These are phyloP conservation scores for Arxiozyma heterogenica DNA, from an alignment of 1,139 yeast genomes.

Conservation along the genomic window DNA sequence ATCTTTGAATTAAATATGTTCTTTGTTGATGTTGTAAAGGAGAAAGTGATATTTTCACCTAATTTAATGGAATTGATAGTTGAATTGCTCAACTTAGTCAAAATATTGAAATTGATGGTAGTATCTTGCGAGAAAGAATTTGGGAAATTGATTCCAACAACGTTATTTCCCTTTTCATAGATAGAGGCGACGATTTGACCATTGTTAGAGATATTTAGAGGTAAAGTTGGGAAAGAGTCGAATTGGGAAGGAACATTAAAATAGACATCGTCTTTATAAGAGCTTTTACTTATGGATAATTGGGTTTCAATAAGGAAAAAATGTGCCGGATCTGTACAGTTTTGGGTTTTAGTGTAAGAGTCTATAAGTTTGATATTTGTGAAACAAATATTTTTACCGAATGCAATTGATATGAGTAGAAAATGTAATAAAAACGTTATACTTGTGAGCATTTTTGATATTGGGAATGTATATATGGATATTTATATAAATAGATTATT, in stretches of 20 bases:
- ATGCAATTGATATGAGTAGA: background rate
- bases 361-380: constrained; percentile 18
- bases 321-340: constrained; percentile 21
- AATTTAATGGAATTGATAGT: constrained; percentile 10
- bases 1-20: constrained; percentile 14
- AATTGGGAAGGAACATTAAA: constrained; percentile 23
- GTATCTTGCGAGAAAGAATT: constrained; percentile 8
- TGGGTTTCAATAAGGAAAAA: constrained; percentile 24
- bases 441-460: background rate
- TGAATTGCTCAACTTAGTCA: constrained; percentile 16
- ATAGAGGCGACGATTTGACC: constrained; percentile 3
- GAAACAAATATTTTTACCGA: constrained; percentile 6
- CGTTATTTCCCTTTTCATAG: constrained; percentile 5
- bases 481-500: no score
- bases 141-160: constrained; percentile 17
- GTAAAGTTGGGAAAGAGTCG: constrained; percentile 13
- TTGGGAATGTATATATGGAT: background rate
- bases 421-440: background rate
- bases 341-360: constrained; percentile 15
- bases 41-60: constrained; percentile 16
- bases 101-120: constrained; percentile 21
- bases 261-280: constrained; percentile 10
- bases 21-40: constrained; percentile 18
- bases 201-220: constrained; percentile 14
- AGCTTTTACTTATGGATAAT: constrained; percentile 17